A percentile compares a stretch with the other conserved stretches of the same genome.
These are phyloP conservation scores for Paramecium primaurelia DNA, from an alignment of 73 alveolate genomes.

Conservation along the genomic window DNA sequence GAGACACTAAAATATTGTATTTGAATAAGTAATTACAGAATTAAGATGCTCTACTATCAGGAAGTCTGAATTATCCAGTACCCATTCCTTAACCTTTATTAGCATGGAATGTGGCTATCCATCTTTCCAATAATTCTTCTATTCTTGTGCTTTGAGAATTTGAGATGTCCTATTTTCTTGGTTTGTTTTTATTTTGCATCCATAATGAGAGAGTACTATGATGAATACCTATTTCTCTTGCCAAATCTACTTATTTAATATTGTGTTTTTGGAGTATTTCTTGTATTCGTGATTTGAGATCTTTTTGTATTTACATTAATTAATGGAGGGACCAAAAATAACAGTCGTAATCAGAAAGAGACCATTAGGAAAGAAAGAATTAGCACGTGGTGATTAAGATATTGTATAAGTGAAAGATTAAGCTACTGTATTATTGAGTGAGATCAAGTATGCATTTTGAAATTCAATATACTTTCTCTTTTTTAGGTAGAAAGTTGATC, in stretches of 20 bases:
- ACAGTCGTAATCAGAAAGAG: slow-evolving; percentile 99
- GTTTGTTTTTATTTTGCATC: slow-evolving; percentile 88
- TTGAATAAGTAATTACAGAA: neutral
- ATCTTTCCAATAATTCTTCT: slow-evolving; percentile 11
- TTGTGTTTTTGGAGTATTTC: slow-evolving; percentile 69
- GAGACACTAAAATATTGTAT: neutral
- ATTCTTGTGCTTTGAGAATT: neutral
- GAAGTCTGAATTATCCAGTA: neutral
- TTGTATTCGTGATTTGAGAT: slow-evolving; percentile 65
- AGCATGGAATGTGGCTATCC: neutral
- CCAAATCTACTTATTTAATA: slow-evolving; percentile 76
- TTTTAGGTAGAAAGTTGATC: slow-evolving; percentile 39
- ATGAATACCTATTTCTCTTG: slow-evolving; percentile 83
- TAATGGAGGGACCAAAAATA: slow-evolving; percentile 83
- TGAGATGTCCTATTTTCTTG: slow-evolving; percentile 14
- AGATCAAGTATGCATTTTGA: slow-evolving; percentile 12
- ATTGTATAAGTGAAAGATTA: slow-evolving; percentile 83
- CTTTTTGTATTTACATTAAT: slow-evolving; percentile 55
- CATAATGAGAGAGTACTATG: slow-evolving; percentile 88
- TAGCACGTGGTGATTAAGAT: slow-evolving; percentile 84
- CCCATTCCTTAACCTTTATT: neutral
- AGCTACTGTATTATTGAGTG: slow-evolving; percentile 1
- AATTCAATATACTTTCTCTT: neutral
- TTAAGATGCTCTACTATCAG: slow-evolving; percentile 1
- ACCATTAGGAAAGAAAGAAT: slow-evolving; percentile 97